Evolutionary conservation across 805 yeast species (phyloP), one percentile per base, ranked within the genome.

Genomic region (Nakazawaea ambrosiae): DNA sequence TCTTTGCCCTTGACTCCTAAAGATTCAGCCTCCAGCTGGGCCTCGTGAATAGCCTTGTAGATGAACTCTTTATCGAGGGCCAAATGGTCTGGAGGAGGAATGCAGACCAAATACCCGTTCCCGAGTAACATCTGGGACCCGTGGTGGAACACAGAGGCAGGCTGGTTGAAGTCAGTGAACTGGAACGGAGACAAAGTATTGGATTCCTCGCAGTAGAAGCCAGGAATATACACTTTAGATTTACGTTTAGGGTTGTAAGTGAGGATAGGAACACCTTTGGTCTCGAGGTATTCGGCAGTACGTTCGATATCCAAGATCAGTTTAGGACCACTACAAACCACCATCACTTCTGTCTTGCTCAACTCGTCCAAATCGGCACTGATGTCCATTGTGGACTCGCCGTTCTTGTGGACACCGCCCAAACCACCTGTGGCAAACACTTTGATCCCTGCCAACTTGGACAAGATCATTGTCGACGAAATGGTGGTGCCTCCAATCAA

Each of bases 381-480:
- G 18, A 87, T 66, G 55, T 87, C 96, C 78, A 85, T 71, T 2
- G 88, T 75, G 20, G 59, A 46, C 39, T 82, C 81, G 16, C 83
- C 90, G 6, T 82, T 83, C 39, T 85, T 69, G 49, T 87, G 95
- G 9, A 86, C 95, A 16, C 96, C 96, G 16, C 96, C 96, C 15
- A 87, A 66, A 1, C 96, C 96, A 23, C 96, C 96, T 2, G 96
- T 88, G 1, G 94, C 92, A 65, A 87, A 88, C 10, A 88, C 86
- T 47, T 74, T 70, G 47, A 87, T 83, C 0, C 94, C 92, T 0
- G 89, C 88, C 49, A 60, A 51, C 37, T 77, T 66, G 1, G 96
- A 78, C 15, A 88, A 56, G 16, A 87, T 81, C 94, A 86, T 85
- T 0, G 96, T 87, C 20, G 84, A 79, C 2, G 96, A 85, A 41